Conservation (phyloP, 352 stramenopile species). For the Peronospora farinosa region DNA sequence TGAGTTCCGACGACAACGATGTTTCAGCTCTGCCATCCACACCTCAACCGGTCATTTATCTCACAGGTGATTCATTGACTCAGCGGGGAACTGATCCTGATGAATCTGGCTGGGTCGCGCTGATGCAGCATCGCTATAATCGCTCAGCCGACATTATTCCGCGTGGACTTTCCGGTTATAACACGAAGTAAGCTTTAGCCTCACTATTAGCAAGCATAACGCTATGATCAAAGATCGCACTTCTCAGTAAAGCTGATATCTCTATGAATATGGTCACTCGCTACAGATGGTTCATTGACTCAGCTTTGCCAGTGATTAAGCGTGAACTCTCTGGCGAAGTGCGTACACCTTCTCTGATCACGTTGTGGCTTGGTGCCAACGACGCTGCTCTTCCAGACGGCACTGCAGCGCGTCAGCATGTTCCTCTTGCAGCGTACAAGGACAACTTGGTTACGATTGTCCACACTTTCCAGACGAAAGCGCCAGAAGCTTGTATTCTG, state of each 20-base stretch:
- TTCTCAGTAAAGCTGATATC: not conserved
- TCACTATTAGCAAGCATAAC: no score
- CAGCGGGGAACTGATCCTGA: constrained; percentile 28
- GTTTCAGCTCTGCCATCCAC: constrained; percentile 1
- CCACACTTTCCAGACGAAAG: constrained; percentile 7
- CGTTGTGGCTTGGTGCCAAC: constrained; percentile 65
- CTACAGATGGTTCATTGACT: constrained; percentile 41
- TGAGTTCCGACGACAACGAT: constrained; percentile 16
- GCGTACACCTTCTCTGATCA: constrained; percentile 40
- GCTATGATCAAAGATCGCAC: not conserved
- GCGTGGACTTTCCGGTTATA: constrained; percentile 46
- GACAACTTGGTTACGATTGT: constrained; percentile 37
- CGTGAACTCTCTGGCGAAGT: constrained; percentile 29
- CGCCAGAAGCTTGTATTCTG: constrained; percentile 33
- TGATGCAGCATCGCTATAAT: constrained; percentile 44
- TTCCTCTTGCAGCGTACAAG: constrained; percentile 42
- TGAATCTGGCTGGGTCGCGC: constrained; percentile 31
- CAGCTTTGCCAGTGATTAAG: constrained; percentile 32
- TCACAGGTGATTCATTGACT: constrained; percentile 52
- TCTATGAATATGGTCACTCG: not conserved
- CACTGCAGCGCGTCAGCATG: constrained; percentile 28
- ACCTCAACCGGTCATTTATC: constrained; percentile 31
- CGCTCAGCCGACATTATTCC: constrained; percentile 37
- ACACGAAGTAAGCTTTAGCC: constrained; percentile 29
- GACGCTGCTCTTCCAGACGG: constrained; percentile 40